Base-by-base conservation (phyloP, 1,284 basidiomycete genomes). In the Moesziomyces globuligerus region DNA sequence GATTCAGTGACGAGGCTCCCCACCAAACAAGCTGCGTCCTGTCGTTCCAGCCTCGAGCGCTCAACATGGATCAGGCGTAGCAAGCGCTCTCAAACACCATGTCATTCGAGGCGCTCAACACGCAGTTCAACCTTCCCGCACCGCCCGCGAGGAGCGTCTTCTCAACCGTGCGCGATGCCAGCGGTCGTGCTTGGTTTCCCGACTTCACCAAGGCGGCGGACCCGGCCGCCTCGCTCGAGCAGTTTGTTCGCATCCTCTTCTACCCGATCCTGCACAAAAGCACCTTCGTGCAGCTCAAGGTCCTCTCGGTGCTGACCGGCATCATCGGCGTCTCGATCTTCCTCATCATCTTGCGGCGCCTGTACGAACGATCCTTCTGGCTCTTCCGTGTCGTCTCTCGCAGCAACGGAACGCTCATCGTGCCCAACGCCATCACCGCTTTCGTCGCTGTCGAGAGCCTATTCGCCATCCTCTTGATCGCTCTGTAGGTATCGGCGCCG, bases 221-320 rank as follows among this genome's bases (percentile, higher is more conserved):
- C 20, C 56, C 67, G 5, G 45, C 51, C n/a, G 42, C 26, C 23
- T 47, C 50, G 6, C 20, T 65, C 26, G 9, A 44, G 17, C 11
- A 46, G n/a, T 71, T 71, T 15, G 6, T 67, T 21, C 18, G 43
- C 9, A 44, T 44, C 20, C 43, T 71, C 41, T 67, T 71, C 41
- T 50, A 55, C 13, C 57, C 64, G 0, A 17, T 17, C 7, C 37
- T 61, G 13, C 36, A 29, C 17, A 44, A 48, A 0, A 51, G 53
- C 29, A 61, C 54, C 1, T 66, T 58, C 21, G 37, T 54, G 17
- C 68, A 71, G 34, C 57, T 66, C 57, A 71, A 66, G 42, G 47
- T 56, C 20, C 23, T 67, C 23, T 49, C 61, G 17, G 56, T 51
- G 18, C 40, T 55, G 36, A 44, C 38, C n/a, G 57, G 46, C 15